phyloP scores from a whole-genome alignment of 2,329 filamentous ascomycete species.

The Ceratocystis ficicola region DNA sequence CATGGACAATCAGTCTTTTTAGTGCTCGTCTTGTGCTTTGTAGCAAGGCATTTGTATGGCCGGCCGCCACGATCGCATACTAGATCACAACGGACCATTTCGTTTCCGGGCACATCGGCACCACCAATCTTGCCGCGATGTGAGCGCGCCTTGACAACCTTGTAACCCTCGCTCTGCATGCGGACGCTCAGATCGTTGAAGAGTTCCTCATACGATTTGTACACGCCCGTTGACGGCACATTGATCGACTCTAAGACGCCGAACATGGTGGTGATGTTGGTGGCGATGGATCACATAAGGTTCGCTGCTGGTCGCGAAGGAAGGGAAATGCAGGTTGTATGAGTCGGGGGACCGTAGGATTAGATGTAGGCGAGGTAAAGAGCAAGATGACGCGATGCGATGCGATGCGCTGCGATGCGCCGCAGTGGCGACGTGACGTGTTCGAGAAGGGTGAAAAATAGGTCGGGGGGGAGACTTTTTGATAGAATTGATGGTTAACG shows the following conservation, averaged over 20 bases:
- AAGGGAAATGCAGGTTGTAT: not conserved
- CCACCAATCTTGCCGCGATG: conserved; percentile 34
- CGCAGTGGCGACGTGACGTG: conserved; percentile 9
- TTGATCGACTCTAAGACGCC: conserved; percentile 34
- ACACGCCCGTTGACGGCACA: conserved; percentile 31
- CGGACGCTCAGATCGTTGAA: conserved; percentile 33
- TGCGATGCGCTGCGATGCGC: conserved; percentile 1
- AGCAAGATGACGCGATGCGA: conserved; percentile 7
- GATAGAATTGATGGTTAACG: not conserved
- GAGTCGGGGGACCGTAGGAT: not conserved
- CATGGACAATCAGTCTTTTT: conserved; percentile 38
- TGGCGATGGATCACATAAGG: conserved; percentile 11
- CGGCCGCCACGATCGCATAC: conserved; percentile 37
- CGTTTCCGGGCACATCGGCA: conserved; percentile 33
- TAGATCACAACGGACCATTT: conserved; percentile 35
- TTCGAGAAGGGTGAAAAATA: not conserved
- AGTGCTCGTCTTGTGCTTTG: conserved; percentile 36
- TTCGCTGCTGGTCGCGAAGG: not conserved
- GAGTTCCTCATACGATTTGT: conserved; percentile 33
- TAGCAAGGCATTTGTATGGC: conserved; percentile 35
- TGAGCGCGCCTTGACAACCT: conserved; percentile 36
- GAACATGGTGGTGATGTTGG: conserved; percentile 31
- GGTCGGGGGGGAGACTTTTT: not conserved
- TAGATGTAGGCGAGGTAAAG: not conserved
- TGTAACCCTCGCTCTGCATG: conserved; percentile 37